phyloP scores from a whole-genome alignment of 228 moss, liverwort and hornwort species.

The Sphagnum magellanicum region DNA sequence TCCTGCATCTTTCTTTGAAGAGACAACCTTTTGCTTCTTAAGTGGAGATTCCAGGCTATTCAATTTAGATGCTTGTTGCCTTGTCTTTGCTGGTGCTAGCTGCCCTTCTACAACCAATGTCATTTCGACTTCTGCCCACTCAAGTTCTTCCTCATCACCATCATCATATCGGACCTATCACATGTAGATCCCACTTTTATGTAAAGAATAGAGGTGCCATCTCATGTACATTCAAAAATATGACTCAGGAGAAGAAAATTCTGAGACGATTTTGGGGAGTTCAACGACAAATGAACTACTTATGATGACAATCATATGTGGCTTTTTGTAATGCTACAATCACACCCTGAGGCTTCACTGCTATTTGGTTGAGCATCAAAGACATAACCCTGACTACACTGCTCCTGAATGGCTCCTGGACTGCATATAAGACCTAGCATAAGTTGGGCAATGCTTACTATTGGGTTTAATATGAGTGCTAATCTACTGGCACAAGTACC shows the following conservation, averaged over 20 bases:
- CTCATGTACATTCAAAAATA: neutral
- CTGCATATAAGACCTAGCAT: too few relatives aligned
- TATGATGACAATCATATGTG: neutral
- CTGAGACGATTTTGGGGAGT: neutral
- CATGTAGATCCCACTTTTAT: neutral
- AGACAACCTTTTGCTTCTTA: slow-evolving; percentile 47
- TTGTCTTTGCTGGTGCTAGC: slow-evolving; percentile 32
- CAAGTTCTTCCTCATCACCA: slow-evolving; percentile 41
- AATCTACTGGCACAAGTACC: too few relatives aligned
- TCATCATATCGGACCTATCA: slow-evolving; percentile 35
- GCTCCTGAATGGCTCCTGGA: too few relatives aligned
- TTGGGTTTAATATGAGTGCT: too few relatives aligned
- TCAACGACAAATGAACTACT: neutral
- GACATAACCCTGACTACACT: too few relatives aligned
- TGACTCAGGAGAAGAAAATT: neutral
- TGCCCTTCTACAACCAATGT: slow-evolving; percentile 20
- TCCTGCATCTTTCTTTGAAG: slow-evolving; percentile 31
- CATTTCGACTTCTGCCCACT: slow-evolving; percentile 26
- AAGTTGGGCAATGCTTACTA: too few relatives aligned
- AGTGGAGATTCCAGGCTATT: neutral
- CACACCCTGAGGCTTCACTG: too few relatives aligned
- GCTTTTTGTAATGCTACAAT: neutral
- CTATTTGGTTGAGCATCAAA: too few relatives aligned
- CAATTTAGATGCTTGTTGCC: slow-evolving; percentile 22
- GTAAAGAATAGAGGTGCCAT: neutral